Evolutionary conservation across 148 eudicot species (phyloP).

Genomic region (Amaranthus hypochondriacus): DNA sequence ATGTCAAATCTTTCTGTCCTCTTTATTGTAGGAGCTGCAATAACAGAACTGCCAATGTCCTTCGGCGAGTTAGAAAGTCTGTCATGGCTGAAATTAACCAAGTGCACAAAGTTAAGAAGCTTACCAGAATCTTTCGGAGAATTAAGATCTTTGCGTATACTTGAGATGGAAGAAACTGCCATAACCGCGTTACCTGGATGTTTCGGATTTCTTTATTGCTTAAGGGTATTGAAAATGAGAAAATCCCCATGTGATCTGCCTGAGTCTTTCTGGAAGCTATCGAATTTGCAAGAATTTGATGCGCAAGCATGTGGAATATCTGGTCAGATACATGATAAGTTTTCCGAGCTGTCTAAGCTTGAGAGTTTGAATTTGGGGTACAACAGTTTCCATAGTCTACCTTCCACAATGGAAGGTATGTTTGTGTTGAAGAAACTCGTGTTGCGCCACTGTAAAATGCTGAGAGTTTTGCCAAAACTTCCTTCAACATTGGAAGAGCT

Average conservation of each 20-base stretch:
- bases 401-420: slow-evolving; percentile 44
- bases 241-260: slow-evolving; percentile 12
- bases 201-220: slow-evolving; percentile 45
- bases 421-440: slow-evolving; percentile 34
- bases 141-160: slow-evolving; percentile 34
- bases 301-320: slow-evolving; percentile 47
- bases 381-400: slow-evolving; percentile 50
- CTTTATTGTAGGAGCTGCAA: slow-evolving; percentile 31
- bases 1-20: slow-evolving; percentile 36
- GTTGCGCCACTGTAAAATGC: slow-evolving; percentile 40
- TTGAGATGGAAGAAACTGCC: slow-evolving; percentile 42
- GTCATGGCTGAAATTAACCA: slow-evolving; percentile 29
- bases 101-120: slow-evolving; percentile 29
- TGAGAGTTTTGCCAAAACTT: slow-evolving; percentile 46
- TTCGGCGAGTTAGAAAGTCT: slow-evolving; percentile 48
- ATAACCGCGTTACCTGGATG: slow-evolving; percentile 43
- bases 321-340: slow-evolving; percentile 44
- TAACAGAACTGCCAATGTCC: slow-evolving; percentile 44
- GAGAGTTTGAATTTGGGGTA: slow-evolving; percentile 39
- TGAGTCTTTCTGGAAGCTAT: slow-evolving; percentile 36
- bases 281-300: slow-evolving; percentile 39
- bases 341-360: slow-evolving; percentile 38
- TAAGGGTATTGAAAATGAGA: slow-evolving; percentile 44
- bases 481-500: slow-evolving; percentile 49
- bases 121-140: slow-evolving; percentile 43